Base-by-base conservation (phyloP, 169 alveolate genomes). In the Plasmodium fragile region DNA sequence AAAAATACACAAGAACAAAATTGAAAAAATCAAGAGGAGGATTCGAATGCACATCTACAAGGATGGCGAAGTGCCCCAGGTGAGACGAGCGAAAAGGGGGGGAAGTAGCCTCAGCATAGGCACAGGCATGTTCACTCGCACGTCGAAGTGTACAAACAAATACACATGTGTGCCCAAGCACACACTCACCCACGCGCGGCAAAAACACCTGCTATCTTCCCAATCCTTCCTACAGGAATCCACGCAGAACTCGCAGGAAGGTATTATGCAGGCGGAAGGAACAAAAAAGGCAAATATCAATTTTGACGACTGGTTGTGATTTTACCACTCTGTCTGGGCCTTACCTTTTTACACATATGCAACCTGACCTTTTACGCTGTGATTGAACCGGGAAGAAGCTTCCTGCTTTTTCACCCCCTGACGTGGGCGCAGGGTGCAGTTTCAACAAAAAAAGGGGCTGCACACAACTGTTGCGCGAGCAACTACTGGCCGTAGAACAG, bases 251-350 rank as follows among this genome's bases (percentile, higher is more conserved):
- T 28, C 22, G 34, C 70, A 79, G 34, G 18, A 53, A 18, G 53
- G 69, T 28, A 41, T 32, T 16, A 25, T 22, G n/a, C 34, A 82
- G 0, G 36, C 65, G 10, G 73, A 52, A 69, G 53, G 53, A n/a
- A 69, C 71, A 70, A 41, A 82, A 69, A 82, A 82, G 36, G 36
- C 7, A 65, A 65, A 69, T 39, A 49, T 65, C 39, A 84, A 84
- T 84, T 72, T 84, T 39, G 93, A 84, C 53, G 93, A 84, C 36
- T 84, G 93, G 93, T n/a, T 84, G 70, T 84, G 73, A 70, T 34
- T 82, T n/a, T n/a, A n/a, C 34, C 43, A 8, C 13, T 1, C 16
- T 8, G 28, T 59, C 13, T 55, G 70, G 28, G 25, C 3, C 4
- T 34, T 59, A 22, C 70, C 39, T 4, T n/a, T n/a, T n/a, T 6